Evolutionary conservation across 352 stramenopile genomes (phyloP).

Genomic region (Globisporangium nodosum): DNA sequence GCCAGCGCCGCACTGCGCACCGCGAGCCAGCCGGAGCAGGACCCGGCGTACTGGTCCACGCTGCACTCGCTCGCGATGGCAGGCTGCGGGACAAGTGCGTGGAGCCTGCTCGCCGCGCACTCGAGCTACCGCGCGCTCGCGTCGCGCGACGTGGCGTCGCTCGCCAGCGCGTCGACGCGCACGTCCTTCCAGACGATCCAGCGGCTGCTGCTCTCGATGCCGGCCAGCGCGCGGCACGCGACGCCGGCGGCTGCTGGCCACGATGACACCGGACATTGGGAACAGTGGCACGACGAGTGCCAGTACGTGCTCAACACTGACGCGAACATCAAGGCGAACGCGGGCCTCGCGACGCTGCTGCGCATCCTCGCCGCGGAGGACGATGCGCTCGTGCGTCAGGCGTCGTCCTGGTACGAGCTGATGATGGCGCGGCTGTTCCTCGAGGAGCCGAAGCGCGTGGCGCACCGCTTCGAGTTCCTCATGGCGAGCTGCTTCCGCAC

Average conservation of each 20-base stretch:
- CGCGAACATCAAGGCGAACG: conserved; percentile 36
- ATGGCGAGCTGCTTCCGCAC: conserved; percentile 68
- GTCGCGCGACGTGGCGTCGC: conserved; percentile 29
- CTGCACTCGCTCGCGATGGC: conserved; percentile 50
- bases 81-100: conserved; percentile 43
- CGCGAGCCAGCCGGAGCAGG: conserved; percentile 27
- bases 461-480: conserved; percentile 71
- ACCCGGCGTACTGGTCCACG: conserved; percentile 59
- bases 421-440: conserved; percentile 77
- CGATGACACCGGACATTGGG: conserved; percentile 30
- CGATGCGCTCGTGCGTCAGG: conserved; percentile 31
- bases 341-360: conserved; percentile 45
- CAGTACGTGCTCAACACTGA: conserved; percentile 55
- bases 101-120: conserved; percentile 53
- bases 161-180: conserved; percentile 35
- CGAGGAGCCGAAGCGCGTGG: conserved; percentile 67
- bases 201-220: conserved; percentile 66
- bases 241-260: conserved; percentile 6
- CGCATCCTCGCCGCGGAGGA: conserved; percentile 51
- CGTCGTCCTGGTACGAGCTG: conserved; percentile 65
- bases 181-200: conserved; percentile 54
- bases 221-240: conserved; percentile 17
- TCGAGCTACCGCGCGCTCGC: conserved; percentile 52
- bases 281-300: conserved; percentile 59
- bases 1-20: conserved; percentile 40